These are phyloP conservation scores for Komagataella pseudopastoris DNA, from an alignment of 805 yeast genomes.

Conservation along the genomic window DNA sequence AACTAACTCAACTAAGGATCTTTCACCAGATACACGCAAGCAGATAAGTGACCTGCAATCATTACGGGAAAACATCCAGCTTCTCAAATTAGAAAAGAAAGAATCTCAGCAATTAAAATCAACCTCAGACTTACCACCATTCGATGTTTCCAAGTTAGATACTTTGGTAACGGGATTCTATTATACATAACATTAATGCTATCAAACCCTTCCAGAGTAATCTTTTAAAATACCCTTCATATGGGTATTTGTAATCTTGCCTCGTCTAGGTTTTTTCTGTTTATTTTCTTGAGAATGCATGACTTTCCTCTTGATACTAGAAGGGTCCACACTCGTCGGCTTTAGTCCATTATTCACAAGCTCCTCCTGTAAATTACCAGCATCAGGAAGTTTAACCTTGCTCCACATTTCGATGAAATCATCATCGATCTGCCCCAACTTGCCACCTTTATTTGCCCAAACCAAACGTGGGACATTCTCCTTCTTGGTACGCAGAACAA, in stretches of 20 bases:
- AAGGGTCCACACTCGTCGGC: constrained; percentile 98
- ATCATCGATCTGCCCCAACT: constrained; percentile 51
- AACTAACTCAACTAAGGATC: constrained; percentile 19
- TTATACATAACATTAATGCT: not conserved
- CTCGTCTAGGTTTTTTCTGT: constrained; percentile 84
- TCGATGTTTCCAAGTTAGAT: not conserved
- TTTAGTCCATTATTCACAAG: constrained; percentile 78
- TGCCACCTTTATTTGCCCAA: constrained; percentile 74
- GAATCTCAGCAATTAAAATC: not conserved
- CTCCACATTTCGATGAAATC: constrained; percentile 81
- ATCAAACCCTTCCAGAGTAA: constrained; percentile 28
- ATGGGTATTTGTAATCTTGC: constrained; percentile 91
- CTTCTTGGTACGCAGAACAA: constrained; percentile 83
- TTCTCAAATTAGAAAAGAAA: constrained; percentile 20
- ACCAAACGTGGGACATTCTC: constrained; percentile 87
- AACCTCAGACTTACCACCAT: not conserved
- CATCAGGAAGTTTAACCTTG: constrained; percentile 63
- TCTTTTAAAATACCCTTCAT: constrained; percentile 93
- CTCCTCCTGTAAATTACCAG: constrained; percentile 66
- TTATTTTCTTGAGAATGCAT: constrained; percentile 47
- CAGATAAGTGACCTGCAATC: constrained; percentile 30
- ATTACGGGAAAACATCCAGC: constrained; percentile 34
- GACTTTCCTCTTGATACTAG: constrained; percentile 58
- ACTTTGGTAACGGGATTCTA: not conserved
- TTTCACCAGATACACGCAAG: constrained; percentile 28